Base-by-base conservation (phyloP, 208 protist species). In the Crithidia expoeki region DNA sequence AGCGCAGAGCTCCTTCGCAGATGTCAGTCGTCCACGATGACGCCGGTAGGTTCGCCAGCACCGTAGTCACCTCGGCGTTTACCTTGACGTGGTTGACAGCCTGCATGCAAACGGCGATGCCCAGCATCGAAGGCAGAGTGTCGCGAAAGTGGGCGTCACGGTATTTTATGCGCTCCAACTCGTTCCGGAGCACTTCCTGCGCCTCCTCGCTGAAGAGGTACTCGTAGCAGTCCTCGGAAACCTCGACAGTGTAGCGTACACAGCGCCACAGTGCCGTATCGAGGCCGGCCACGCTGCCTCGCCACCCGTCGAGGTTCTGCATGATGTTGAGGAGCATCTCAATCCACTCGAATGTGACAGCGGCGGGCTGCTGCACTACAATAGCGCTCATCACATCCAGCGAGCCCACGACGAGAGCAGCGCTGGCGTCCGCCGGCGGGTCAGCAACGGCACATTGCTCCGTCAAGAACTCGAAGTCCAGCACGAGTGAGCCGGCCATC, bases 261-360 rank as follows among this genome's bases (percentile, higher is more conserved):
- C 82, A 80, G 11, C 61, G 69, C 80, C 83, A 90, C 21, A 83
- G 53, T 46, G 84, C 75, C 23, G 10, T 46, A 47, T 57, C 71
- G 0, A 78, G 62, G 5, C 44, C 50, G 0, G 63, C 23, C 30
- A 67, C 64, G 12, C 6, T 58, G 9, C 53, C 33, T 7, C 70
- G 61, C 68, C 71, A 82, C 19, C 52, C 56, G 27, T 25, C 47
- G 30, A 72, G 74, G 49, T 34, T 70, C 69, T 62, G 36, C 56
- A 68, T 72, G 56, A 52, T 62, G 72, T 25, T 36, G 38, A 81
- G 47, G 3, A 94, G 46, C 36, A 71, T 73, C 74, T 95, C 90
- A 55, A 93, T 92, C 90, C 87, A 93, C 69, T 95, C 90, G 51
- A 95, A 85, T 25, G 80, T 90, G 49, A 95, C 80, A n/a, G 79